Evolutionary conservation across 495 filamentous ascomycete species (phyloP).

Genomic region (Astrocystis sublimbata): DNA sequence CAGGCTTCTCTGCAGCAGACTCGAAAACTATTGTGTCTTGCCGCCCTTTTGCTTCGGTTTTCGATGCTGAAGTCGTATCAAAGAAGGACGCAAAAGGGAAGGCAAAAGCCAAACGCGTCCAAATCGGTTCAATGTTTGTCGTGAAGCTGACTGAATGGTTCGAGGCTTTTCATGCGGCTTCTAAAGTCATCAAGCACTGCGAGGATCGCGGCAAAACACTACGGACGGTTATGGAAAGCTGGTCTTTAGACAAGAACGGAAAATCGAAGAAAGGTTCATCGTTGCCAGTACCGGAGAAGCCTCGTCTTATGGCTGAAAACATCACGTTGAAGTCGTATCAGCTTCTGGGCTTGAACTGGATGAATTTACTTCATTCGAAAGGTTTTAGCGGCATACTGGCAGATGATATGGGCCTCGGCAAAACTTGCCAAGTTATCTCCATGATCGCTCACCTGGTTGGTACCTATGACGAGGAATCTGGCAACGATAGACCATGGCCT

Average conservation of each 20-base stretch:
- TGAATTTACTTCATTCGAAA: conserved; percentile 74
- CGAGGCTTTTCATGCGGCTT: conserved; percentile 30
- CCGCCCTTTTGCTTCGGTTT: conserved; percentile 66
- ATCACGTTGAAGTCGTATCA: conserved; percentile 87
- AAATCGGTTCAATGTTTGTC: conserved; percentile 44
- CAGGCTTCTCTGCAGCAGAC: conserved; percentile 64
- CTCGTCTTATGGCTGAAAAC: conserved; percentile 68
- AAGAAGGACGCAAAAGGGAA: conserved; percentile 36
- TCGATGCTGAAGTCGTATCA: conserved; percentile 63
- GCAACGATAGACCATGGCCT: conserved; percentile 62
- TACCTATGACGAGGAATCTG: conserved; percentile 29
- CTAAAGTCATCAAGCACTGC: conserved; percentile 32
- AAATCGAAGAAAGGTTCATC: conserved; percentile 11
- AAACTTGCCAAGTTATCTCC: conserved; percentile 94
- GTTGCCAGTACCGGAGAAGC: conserved; percentile 61
- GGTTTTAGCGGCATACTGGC: conserved; percentile 85
- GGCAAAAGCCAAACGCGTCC: conserved; percentile 36
- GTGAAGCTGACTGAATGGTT: conserved; percentile 31
- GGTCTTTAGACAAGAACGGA: conserved; percentile 29
- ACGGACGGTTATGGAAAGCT: conserved; percentile 23
- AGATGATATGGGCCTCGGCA: conserved; percentile 97
- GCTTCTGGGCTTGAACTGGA: conserved; percentile 92
- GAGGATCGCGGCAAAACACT: conserved; percentile 25
- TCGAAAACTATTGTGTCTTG: conserved; percentile 65
- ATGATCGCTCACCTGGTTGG: conserved; percentile 83